Evolutionary conservation across 176 grass and related monocot species (phyloP), one percentile per base, ranked within the genome.

Genomic region (Oryza glaberrima): DNA sequence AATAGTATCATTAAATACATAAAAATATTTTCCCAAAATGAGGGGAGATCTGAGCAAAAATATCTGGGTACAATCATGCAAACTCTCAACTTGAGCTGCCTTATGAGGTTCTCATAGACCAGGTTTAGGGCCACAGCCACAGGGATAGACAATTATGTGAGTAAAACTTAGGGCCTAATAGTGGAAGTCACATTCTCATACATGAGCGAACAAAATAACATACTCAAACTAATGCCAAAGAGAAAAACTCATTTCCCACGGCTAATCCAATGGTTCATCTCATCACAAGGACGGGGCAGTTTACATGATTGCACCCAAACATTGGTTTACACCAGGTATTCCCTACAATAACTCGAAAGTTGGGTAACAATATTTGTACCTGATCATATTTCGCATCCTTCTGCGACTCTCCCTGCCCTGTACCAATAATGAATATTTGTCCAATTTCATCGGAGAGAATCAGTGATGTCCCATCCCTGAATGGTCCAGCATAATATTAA

Each of bases 311-410:
- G 26, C 6, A 38, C 49, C 23, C 32, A 44, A 34, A 61, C 35
- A 76, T 35, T 81, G 63, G 45, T 20, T 81, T 69, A 71, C 60
- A 75, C 13, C 16, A 81, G 19, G 47, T 13, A 78, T 70, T 82
- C 51, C 43, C 56, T 48, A 14, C 28, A 72, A 26, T 75, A 75
- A 86, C 11, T 44, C 67, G 40, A 82, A 65, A 85, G 30, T 48
- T 74, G 19, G 58, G 28, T 64, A 48, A 74, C 54, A 88, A 54
- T 34, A 69, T 26, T 9, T 45, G 63, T 79, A 99, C 96, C 96
- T 98, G 96, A 81, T 98, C 93, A 86, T 96, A 95, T 92, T 92
- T 96, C 6, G 96, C 96, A 56, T 98, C 96, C 77, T 98, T 98
- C 86, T 98, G 93, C 75, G 96, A 98, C 78, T 98, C 93, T 61